phyloP scores from a whole-genome alignment of 805 yeast genomes.

The Hanseniaspora lachancei region DNA sequence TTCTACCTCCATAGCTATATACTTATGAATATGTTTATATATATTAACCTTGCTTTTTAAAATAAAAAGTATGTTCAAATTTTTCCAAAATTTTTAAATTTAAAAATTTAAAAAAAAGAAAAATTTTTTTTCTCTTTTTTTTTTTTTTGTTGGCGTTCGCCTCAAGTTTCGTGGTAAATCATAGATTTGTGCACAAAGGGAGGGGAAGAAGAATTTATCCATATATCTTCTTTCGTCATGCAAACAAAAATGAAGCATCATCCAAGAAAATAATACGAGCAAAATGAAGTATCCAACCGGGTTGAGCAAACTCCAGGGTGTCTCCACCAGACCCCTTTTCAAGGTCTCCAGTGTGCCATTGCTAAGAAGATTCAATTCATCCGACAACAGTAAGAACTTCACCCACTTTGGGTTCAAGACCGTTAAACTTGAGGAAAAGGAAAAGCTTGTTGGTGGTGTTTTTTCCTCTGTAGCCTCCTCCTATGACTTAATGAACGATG shows the following conservation, averaged over 20 bases:
- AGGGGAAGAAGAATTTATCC: no score
- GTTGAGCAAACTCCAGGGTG: not conserved
- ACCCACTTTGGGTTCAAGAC: constrained; percentile 90
- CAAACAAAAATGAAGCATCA: no score
- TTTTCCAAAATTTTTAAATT: no score
- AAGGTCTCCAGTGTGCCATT: not conserved
- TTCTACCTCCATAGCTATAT: not conserved
- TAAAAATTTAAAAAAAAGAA: no score
- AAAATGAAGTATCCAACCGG: constrained; percentile 16
- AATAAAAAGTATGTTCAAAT: no score
- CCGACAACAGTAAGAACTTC: constrained; percentile 28
- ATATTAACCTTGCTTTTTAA: no score
- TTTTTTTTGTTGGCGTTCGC: no score
- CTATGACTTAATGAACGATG: constrained; percentile 95
- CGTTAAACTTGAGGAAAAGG: constrained; percentile 68
- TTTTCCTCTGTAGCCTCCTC: constrained; percentile 89
- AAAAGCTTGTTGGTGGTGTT: constrained; percentile 69
- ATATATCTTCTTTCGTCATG: no score
- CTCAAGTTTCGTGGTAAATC: no score
- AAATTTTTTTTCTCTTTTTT: no score
- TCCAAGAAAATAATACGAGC: constrained; percentile 32
- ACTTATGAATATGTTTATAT: no score
- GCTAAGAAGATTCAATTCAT: not conserved
- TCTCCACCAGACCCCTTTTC: not conserved
- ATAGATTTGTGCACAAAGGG: no score